Evolutionary conservation across 2,329 filamentous ascomycete species (phyloP).

Genomic region (Ophiostoma montium): DNA sequence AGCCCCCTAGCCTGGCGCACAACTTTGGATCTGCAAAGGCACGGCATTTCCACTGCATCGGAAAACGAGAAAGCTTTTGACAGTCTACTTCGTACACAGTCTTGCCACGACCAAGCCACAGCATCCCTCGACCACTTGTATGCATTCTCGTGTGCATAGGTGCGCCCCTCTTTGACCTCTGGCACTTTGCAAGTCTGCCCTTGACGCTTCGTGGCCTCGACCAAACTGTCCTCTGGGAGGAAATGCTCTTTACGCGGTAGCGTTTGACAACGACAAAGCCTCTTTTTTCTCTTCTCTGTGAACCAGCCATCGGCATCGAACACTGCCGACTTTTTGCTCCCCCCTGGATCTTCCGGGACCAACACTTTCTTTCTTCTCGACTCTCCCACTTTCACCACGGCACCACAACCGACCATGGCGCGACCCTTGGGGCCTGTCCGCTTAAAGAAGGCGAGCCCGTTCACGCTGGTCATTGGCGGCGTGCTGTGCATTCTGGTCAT

Average conservation of each 20-base stretch:
- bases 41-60: neutral
- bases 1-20: slow-evolving; percentile 1
- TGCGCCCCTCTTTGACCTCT: neutral
- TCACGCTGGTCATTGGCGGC: slow-evolving; percentile 58
- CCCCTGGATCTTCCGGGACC: neutral
- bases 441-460: slow-evolving; percentile 66
- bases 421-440: slow-evolving; percentile 50
- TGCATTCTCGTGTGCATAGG: too few species aligned
- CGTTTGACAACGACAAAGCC: neutral
- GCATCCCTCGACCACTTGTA: neutral
- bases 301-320: neutral
- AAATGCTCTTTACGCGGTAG: neutral
- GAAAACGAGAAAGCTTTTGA: neutral
- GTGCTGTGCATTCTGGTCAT: slow-evolving; percentile 60
- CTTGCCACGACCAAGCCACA: neutral
- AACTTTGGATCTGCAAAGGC: neutral
- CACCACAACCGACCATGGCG: slow-evolving; percentile 28
- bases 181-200: too few species aligned
- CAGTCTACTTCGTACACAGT: neutral
- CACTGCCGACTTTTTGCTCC: too few species aligned
- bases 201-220: neutral
- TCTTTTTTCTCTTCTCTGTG: neutral
- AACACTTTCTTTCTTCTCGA: neutral
- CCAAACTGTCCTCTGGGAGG: neutral
- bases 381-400: neutral